phyloP scores from a whole-genome alignment of 495 filamentous ascomycete species.

The Haplographium delicatum region DNA sequence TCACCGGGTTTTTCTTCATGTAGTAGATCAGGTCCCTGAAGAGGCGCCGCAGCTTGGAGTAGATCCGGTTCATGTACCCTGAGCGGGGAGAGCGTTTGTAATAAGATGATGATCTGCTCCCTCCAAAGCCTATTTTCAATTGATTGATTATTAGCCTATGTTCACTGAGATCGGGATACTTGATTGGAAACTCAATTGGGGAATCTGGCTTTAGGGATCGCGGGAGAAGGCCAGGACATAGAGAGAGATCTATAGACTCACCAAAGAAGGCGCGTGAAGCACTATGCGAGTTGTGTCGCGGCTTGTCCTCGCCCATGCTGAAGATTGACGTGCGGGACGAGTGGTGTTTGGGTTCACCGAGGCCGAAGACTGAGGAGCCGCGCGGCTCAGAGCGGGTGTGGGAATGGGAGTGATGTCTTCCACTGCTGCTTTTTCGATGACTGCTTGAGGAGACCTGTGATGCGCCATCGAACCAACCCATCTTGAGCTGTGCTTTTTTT shows the following conservation, averaged over 20 bases:
- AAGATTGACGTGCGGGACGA: constrained; percentile 45
- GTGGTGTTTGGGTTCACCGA: constrained; percentile 28
- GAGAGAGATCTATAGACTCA: neutral
- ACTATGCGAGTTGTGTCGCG: neutral
- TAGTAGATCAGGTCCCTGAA: constrained; percentile 71
- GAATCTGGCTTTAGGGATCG: neutral
- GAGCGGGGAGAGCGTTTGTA: constrained; percentile 69
- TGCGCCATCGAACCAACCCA: constrained; percentile 47
- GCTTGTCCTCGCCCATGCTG: constrained; percentile 31
- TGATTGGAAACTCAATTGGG: neutral
- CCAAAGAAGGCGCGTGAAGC: neutral
- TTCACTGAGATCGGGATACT: no score
- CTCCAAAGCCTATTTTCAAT: constrained; percentile 6
- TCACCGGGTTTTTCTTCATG: constrained; percentile 70
- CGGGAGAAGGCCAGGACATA: neutral
- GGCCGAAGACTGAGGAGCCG: constrained; percentile 14
- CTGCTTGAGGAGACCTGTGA: constrained; percentile 17
- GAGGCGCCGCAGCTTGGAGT: constrained; percentile 65
- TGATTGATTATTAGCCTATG: neutral
- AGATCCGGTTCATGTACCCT: constrained; percentile 65
- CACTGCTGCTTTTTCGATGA: constrained; percentile 4
- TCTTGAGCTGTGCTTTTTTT: no score
- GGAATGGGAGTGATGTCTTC: constrained; percentile 6
- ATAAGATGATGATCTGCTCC: constrained; percentile 48
- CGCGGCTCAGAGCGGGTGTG: constrained; percentile 5